Percentiles rank a stretch among this genome's conserved stretches.
Evolutionary conservation across 768 basidiomycete genomes (phyloP).

Genomic region (Rhodotorula sphaerocarpa): DNA sequence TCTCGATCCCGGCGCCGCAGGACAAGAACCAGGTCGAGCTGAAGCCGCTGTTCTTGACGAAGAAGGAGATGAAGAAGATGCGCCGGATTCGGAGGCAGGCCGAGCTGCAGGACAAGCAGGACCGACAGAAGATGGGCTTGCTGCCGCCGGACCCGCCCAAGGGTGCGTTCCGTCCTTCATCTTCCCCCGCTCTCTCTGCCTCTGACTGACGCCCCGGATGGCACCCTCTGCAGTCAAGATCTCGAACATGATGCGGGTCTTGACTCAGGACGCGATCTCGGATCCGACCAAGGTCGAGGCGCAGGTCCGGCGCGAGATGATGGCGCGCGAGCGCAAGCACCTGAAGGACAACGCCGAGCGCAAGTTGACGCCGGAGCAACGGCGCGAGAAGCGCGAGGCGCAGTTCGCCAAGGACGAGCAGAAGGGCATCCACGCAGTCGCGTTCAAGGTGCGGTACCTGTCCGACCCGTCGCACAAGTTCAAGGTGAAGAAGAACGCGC

Average conservation of each 20-base stretch:
- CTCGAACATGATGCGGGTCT: constrained; percentile 92
- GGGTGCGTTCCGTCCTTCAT: constrained; percentile 50
- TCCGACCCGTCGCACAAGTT: constrained; percentile 88
- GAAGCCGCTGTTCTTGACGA: constrained; percentile 84
- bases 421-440: constrained; percentile 70
- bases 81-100: constrained; percentile 76
- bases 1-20: constrained; percentile 81
- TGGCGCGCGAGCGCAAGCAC: constrained; percentile 75
- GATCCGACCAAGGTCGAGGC: constrained; percentile 97
- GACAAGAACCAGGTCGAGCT: constrained; percentile 71
- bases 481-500: constrained; percentile 94
- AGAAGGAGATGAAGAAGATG: constrained; percentile 91
- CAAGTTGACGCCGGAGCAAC: constrained; percentile 82
- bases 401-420: constrained; percentile 83
- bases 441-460: constrained; percentile 87
- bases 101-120: constrained; percentile 86
- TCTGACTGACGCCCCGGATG: neutral
- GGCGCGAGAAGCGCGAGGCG: constrained; percentile 72
- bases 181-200: neutral
- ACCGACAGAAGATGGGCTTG: constrained; percentile 90
- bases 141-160: constrained; percentile 92
- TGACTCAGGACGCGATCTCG: constrained; percentile 91
- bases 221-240: constrained; percentile 60
- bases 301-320: constrained; percentile 84
- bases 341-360: constrained; percentile 89